phyloP scores from a whole-genome alignment of 768 basidiomycete genomes.

The Pseudohyphozyma bogoriensis region DNA sequence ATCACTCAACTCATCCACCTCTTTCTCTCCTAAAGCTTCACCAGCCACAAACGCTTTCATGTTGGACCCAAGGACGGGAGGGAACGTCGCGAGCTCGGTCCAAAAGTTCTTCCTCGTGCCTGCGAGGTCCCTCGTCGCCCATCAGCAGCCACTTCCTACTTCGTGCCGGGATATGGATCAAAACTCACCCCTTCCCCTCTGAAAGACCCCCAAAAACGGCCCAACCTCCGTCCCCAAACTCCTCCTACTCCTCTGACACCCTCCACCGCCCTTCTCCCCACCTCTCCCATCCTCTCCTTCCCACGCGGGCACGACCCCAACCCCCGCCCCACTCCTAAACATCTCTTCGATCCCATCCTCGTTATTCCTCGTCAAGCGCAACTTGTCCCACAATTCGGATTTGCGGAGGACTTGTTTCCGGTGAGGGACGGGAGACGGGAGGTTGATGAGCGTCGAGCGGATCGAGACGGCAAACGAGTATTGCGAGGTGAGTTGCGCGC shows the following conservation, averaged over 20 bases:
- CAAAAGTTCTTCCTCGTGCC: slow-evolving; percentile 12
- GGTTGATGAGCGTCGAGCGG: slow-evolving; percentile 70
- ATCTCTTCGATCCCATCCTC: slow-evolving; percentile 14
- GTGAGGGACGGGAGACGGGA: slow-evolving; percentile 75
- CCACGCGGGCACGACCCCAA: not conserved
- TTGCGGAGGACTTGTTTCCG: slow-evolving; percentile 74
- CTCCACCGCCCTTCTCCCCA: not conserved
- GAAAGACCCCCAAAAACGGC: slow-evolving; percentile 16
- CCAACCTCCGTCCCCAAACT: slow-evolving; percentile 11
- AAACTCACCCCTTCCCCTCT: slow-evolving; percentile 3
- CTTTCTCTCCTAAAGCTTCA: slow-evolving; percentile 20
- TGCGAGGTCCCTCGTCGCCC: not conserved
- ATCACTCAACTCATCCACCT: slow-evolving; percentile 6
- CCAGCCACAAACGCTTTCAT: not conserved
- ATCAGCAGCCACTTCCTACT: not conserved
- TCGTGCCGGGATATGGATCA: not conserved
- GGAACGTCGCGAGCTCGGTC: slow-evolving; percentile 23
- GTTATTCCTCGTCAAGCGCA: slow-evolving; percentile 16
- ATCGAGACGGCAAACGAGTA: slow-evolving; percentile 78
- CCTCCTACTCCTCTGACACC: slow-evolving; percentile 4
- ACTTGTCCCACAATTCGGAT: slow-evolving; percentile 67
- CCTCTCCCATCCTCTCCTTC: not conserved
- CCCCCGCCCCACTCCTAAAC: not conserved
- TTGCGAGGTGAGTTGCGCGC: slow-evolving; percentile 44
- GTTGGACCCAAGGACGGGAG: not conserved